Conservation (phyloP, 768 basidiomycete genomes). For the Daedaleopsis nitida region DNA sequence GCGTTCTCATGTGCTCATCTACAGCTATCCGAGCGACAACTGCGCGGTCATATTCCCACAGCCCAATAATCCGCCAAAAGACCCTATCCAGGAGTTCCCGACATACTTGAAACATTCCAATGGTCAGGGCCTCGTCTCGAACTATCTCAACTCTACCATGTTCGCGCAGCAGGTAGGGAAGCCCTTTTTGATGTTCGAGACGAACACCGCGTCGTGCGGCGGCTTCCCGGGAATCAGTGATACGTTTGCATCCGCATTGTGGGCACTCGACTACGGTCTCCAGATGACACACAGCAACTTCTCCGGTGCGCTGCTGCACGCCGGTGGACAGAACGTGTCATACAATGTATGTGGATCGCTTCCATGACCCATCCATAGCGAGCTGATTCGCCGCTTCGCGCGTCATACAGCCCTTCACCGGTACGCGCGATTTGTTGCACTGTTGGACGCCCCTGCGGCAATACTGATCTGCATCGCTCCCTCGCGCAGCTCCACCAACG, state of each 20-base stretch:
- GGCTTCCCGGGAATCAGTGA: constrained; percentile 57
- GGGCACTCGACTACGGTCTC: constrained; percentile 52
- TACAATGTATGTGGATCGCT: constrained; percentile 49
- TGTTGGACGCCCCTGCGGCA: not conserved
- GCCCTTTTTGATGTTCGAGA: constrained; percentile 57
- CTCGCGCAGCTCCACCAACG: constrained; percentile 41
- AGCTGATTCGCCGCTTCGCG: constrained; percentile 7
- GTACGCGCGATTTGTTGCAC: constrained; percentile 19
- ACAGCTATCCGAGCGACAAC: constrained; percentile 39
- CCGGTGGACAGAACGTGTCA: constrained; percentile 49
- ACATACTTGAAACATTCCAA: constrained; percentile 47
- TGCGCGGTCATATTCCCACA: constrained; percentile 30
- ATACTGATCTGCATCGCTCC: not conserved
- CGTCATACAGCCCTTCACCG: constrained; percentile 49
- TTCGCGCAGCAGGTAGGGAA: constrained; percentile 36
- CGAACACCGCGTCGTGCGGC: constrained; percentile 55
- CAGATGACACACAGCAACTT: constrained; percentile 54
- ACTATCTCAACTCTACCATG: constrained; percentile 40
- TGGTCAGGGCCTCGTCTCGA: constrained; percentile 35
- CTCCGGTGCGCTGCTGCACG: constrained; percentile 47
- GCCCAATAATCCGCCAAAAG: constrained; percentile 31
- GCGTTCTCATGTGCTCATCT: not conserved
- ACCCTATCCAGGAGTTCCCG: constrained; percentile 43
- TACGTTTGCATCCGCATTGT: constrained; percentile 52
- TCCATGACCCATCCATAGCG: not conserved